A percentile compares a stretch with the other conserved stretches of the same genome.
Evolutionary conservation across 169 alveolate species (phyloP).

Genomic region (Babesia sp.): DNA sequence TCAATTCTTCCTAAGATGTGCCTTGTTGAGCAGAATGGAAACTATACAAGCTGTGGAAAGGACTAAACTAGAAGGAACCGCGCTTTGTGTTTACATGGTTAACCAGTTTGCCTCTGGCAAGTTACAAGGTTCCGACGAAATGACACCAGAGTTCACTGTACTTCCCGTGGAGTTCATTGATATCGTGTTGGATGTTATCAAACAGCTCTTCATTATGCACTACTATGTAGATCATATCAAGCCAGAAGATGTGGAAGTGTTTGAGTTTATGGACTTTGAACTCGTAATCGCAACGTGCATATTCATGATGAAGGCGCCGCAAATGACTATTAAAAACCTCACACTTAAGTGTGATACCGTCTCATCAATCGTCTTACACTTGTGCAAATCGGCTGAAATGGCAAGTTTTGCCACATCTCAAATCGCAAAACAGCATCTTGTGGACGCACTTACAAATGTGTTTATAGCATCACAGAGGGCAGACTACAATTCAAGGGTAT

Average conservation of each 20-base stretch:
- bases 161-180: slow-evolving; percentile 77
- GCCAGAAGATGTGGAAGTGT: slow-evolving; percentile 54
- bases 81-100: slow-evolving; percentile 24
- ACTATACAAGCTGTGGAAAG: slow-evolving; percentile 1
- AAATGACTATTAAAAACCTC: slow-evolving; percentile 76
- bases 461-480: slow-evolving; percentile 81
- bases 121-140: slow-evolving; percentile 15
- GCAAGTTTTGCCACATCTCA: slow-evolving; percentile 55
- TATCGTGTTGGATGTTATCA: slow-evolving; percentile 69
- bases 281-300: slow-evolving; percentile 77
- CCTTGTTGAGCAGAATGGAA: slow-evolving; percentile 44
- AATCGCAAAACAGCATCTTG: slow-evolving; percentile 65
- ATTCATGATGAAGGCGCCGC: slow-evolving; percentile 76
- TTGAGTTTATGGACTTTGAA: slow-evolving; percentile 78
- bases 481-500: slow-evolving; percentile 76
- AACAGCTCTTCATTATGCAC: slow-evolving; percentile 45
- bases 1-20: slow-evolving; percentile 62
- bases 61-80: slow-evolving; percentile 7
- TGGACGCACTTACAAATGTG: slow-evolving; percentile 75
- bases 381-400: slow-evolving; percentile 50
- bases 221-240: slow-evolving; percentile 65
- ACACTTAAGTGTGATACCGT: slow-evolving; percentile 85
- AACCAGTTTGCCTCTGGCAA: slow-evolving; percentile 36
- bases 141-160: slow-evolving; percentile 78
- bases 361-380: slow-evolving; percentile 65